Evolutionary conservation across 768 basidiomycete species (phyloP), one percentile per base, ranked within the genome.

Genomic region (Serendipita indica): DNA sequence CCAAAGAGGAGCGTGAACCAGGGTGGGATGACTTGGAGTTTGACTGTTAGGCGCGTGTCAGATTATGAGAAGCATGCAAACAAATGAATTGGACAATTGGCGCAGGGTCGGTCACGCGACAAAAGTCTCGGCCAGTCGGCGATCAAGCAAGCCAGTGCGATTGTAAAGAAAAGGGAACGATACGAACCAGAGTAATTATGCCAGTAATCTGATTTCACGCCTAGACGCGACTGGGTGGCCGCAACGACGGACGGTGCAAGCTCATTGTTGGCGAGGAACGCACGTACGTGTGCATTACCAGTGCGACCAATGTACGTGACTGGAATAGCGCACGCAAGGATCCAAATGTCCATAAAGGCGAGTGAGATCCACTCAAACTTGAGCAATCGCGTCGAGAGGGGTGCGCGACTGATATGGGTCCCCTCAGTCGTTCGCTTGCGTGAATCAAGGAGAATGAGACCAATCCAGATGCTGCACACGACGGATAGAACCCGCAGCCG

Each of bases 1-100:
- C 71, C 68, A 60, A 74, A 76, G 3, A 78, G 62, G 61, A 75
- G 61, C 0, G 77, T 64, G 62, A 79, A 69, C 80, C 80, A 82
- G 0, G 78, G 77, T 30, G 80, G 63, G 60, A 79, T 72, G 1
- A 78, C 77, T 18, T 77, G 64, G 25, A 75, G 68, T 45, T 69
- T 69, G 63, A 80, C 81, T 82, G 62, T 3, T 52, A 58, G 57
- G 56, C n/a, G n/a, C n/a, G n/a, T n/a, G 32, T 14, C 14, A 35
- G 57, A 59, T 27, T 34, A 18, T 45, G 61, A 61, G 22, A 60
- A 34, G 28, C 43, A n/a, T 16, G 20, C 25, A 41, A 39, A 43
- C 28, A 54, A 30, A 30, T 2, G 16, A n/a, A 5, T 33, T 25
- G 35, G 16, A 25, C 27, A 7, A 43, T 43, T 43, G n/a, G n/a